Conservation (phyloP, 345 rosid genomes). For the Salix exigua region DNA sequence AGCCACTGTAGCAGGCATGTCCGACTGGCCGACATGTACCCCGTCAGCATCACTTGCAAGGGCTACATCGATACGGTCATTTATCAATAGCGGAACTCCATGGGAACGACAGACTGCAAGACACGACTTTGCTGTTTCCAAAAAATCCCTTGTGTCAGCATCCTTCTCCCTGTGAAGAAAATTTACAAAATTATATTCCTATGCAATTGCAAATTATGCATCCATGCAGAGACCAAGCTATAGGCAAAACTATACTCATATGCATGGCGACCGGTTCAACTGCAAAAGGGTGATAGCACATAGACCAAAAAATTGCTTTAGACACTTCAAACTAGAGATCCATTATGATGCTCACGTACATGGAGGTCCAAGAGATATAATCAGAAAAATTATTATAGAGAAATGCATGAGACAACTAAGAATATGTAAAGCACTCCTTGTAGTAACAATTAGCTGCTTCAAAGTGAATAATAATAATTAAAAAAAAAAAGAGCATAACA, state of each 20-base stretch:
- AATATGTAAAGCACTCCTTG: too few relatives aligned
- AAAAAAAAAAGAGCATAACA: too few relatives aligned
- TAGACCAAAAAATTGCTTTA: neutral
- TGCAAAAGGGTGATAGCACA: neutral
- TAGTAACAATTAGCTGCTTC: neutral
- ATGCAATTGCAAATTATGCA: neutral
- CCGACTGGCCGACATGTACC: conserved; percentile 85
- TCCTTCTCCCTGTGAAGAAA: conserved; percentile 52
- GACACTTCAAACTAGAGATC: neutral
- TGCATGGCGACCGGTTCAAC: neutral
- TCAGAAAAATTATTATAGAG: neutral
- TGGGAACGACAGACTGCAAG: conserved; percentile 47
- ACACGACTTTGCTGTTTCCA: conserved; percentile 71
- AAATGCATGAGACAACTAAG: neutral
- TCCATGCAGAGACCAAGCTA: neutral
- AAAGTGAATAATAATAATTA: neutral
- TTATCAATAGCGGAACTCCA: conserved; percentile 67
- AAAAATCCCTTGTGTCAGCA: conserved; percentile 54
- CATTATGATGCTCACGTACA: neutral
- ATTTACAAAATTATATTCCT: neutral
- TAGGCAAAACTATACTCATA: neutral
- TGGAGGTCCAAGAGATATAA: neutral
- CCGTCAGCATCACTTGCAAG: conserved; percentile 87
- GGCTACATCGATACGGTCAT: conserved; percentile 83
- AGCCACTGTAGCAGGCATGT: conserved; percentile 59